Base-by-base conservation (phyloP, 2,329 filamentous ascomycete species). In the Didymella keratinophila region DNA sequence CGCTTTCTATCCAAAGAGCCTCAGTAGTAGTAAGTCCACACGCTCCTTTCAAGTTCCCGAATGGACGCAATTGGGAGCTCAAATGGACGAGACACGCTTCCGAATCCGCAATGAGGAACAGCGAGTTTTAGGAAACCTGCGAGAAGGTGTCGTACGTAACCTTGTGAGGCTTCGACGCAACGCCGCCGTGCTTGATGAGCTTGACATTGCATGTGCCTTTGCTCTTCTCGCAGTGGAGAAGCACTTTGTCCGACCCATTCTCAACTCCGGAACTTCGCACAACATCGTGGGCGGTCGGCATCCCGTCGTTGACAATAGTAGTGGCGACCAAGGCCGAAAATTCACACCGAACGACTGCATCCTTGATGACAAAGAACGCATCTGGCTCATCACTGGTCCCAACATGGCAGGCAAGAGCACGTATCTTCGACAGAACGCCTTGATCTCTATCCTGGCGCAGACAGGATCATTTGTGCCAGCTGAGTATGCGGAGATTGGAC, bases 351-450 rank as follows among this genome's bases (percentile, higher is more conserved):
- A 98, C 69, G 91, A 97, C 78, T 96, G 92, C 76, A 82, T 90
- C 36, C 83, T 97, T 2, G 90, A 90, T n/a, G 89, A 88, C 69
- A 86, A 75, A 80, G 94, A 85, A 85, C 91, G 67, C n/a, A 83
- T 88, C 48, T 85, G 85, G 79, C 83, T 89, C 32, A 87, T 89
- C 63, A 89, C 86, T 9, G 87, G 95, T 0, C 95, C 95, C n/a
- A 99, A 99, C 78, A 99, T 99, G 95, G 95, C 90, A 1, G 95
- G 95, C 46, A 99, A 99, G 79, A 94, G 90, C 74, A 99, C 95
- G 0, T 99, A 97, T 72, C 83, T 99, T 5, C 90, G 95, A 0
- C 96, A 99, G 71, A 98, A 97, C 76, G 95, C 95, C 2, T 84
- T 99, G 50, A 96, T 98, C 67, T 93, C 92, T 0, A 92, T 99